phyloP scores from a whole-genome alignment of 192 early-diverging fungal genomes.

The Coemansia sp. region DNA sequence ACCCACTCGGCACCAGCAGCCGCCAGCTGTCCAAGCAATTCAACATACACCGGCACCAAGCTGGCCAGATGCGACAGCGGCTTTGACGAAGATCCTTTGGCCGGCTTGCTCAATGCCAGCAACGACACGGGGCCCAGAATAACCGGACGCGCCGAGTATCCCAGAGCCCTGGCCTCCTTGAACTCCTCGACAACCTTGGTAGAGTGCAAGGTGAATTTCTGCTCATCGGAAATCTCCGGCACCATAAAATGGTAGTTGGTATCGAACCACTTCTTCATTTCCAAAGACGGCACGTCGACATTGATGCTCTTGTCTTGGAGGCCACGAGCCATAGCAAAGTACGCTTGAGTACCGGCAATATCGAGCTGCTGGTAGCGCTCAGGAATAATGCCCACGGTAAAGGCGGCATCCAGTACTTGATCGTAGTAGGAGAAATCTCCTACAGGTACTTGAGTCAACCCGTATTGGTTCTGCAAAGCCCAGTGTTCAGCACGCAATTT shows the following conservation, averaged over 20 bases:
- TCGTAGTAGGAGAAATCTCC: constrained; percentile 98
- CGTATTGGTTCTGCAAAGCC: constrained; percentile 68
- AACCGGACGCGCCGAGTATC: constrained; percentile 89
- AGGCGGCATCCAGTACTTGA: constrained; percentile 75
- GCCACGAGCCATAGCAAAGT: constrained; percentile 98
- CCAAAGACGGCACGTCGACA: constrained; percentile 90
- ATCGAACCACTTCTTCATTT: constrained; percentile 99
- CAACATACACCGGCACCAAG: constrained; percentile 78
- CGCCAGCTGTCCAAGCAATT: constrained; percentile 71
- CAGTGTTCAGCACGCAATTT: constrained; percentile 72
- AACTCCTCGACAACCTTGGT: constrained; percentile 80
- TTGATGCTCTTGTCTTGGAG: constrained; percentile 72
- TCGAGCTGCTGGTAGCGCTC: constrained; percentile 66
- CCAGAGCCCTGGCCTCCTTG: constrained; percentile 87
- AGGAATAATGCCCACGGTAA: constrained; percentile 63
- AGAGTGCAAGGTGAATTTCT: constrained; percentile 67
- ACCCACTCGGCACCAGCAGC: constrained; percentile 87
- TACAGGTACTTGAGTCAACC: constrained; percentile 81
- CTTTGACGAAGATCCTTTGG: constrained; percentile 70
- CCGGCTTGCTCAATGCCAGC: constrained; percentile 80
- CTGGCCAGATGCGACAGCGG: constrained; percentile 70
- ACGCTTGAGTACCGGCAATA: constrained; percentile 70
- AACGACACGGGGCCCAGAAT: constrained; percentile 89
- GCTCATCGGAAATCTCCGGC: constrained; percentile 76
- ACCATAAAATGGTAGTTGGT: constrained; percentile 97